Evolutionary conservation across 192 early-diverging fungal species (phyloP).

Genomic region (Backusella sp.): DNA sequence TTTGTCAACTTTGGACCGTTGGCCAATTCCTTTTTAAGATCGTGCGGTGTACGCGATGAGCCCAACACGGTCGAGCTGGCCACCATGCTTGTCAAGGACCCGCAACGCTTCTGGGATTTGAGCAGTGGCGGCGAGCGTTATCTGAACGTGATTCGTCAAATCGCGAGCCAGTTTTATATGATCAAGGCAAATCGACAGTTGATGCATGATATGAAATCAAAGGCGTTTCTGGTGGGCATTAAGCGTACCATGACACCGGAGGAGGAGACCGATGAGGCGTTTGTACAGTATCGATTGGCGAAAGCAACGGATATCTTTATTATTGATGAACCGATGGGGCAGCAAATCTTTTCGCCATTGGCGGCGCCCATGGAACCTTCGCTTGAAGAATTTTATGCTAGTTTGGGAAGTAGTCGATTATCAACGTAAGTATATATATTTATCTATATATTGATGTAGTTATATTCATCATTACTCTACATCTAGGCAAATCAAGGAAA

Average conservation of each 20-base stretch:
- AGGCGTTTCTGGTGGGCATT: slow-evolving; percentile 68
- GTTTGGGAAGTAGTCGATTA: slow-evolving; percentile 66
- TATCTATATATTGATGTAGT: background rate
- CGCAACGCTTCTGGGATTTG: slow-evolving; percentile 34
- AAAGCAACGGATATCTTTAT: slow-evolving; percentile 71
- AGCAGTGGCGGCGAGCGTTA: slow-evolving; percentile 61
- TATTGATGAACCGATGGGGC: slow-evolving; percentile 72
- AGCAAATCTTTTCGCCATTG: slow-evolving; percentile 73
- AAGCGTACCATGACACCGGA: slow-evolving; percentile 5
- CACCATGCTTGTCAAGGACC: slow-evolving; percentile 52
- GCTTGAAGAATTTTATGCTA: slow-evolving; percentile 66
- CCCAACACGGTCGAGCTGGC: slow-evolving; percentile 75
- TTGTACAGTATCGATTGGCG: slow-evolving; percentile 64
- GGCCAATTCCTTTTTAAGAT: slow-evolving; percentile 76
- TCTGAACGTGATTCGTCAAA: slow-evolving; percentile 63
- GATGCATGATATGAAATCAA: slow-evolving; percentile 53
- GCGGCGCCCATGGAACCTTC: slow-evolving; percentile 69
- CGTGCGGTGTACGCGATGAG: slow-evolving; percentile 82
- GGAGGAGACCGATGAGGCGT: slow-evolving; percentile 21
- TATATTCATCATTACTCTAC: too few relatives aligned
- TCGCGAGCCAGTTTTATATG: slow-evolving; percentile 63
- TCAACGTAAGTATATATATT: slow-evolving; percentile 50
- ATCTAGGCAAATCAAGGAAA: slow-evolving; percentile 46
- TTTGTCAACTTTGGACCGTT: slow-evolving; percentile 69
- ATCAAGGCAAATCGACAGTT: slow-evolving; percentile 46